A percentile compares a stretch with the other conserved stretches of the same genome.
phyloP scores from a whole-genome alignment of 2,329 filamentous ascomycete species.

The Fusarium veterinarium region DNA sequence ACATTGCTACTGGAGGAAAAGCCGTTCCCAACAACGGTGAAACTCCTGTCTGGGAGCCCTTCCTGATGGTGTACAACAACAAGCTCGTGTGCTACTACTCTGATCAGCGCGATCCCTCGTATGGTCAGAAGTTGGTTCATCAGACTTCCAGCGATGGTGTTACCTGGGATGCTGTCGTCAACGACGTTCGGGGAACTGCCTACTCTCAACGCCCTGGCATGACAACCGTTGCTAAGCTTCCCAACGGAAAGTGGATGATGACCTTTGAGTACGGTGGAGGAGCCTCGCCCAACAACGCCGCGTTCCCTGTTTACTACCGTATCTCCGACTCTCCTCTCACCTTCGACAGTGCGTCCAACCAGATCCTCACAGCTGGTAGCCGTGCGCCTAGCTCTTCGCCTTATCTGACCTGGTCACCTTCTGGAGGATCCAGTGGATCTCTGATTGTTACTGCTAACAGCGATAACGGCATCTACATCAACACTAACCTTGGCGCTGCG shows the following conservation, averaged over 20 bases:
- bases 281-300: accelerated
- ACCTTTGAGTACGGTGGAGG: conserved; percentile 21
- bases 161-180: conserved; percentile 69
- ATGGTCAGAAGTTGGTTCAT: conserved; percentile 62
- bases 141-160: conserved; percentile 69
- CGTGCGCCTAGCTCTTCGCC: not conserved
- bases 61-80: conserved; percentile 16
- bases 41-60: conserved; percentile 25
- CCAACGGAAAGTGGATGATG: conserved; percentile 23
- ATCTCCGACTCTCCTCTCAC: conserved; percentile 19
- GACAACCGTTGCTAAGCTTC: conserved; percentile 16
- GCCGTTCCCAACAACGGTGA: conserved; percentile 11
- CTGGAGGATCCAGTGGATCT: not conserved
- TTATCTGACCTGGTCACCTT: conserved; percentile 6
- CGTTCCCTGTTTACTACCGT: conserved; percentile 15
- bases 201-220: conserved; percentile 18
- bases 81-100: conserved; percentile 26
- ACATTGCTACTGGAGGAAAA: conserved; percentile 17
- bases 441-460: conserved; percentile 13
- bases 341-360: not conserved
- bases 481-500: conserved; percentile 10
- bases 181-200: conserved; percentile 64
- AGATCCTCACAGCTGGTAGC: not conserved
- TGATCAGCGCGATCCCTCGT: conserved; percentile 5
- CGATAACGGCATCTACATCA: conserved; percentile 9